Evolutionary conservation across 345 rosid species (phyloP).

Genomic region (Chamaenerion angustifolium): DNA sequence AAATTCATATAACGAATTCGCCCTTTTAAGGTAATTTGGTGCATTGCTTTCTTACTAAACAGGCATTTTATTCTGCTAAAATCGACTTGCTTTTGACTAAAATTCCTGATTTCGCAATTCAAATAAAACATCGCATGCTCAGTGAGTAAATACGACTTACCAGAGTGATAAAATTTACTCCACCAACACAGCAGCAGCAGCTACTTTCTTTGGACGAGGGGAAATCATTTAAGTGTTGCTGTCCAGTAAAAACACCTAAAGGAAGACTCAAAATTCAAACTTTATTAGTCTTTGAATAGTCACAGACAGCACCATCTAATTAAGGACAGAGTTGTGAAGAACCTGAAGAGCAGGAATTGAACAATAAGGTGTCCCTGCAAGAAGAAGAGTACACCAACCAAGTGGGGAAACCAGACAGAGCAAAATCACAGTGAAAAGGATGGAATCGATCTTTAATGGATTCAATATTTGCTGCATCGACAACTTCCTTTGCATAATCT

Average conservation of each 20-base stretch:
- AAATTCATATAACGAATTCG: no score
- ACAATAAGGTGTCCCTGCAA: constrained; percentile 20
- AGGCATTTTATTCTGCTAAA: background rate
- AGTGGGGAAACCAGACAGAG: constrained; percentile 38
- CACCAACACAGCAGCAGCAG: constrained; percentile 61
- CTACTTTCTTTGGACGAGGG: constrained; percentile 17
- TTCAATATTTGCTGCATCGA: constrained; percentile 11
- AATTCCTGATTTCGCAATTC: no score
- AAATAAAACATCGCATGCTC: no score
- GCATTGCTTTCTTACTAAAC: no score
- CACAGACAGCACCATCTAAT: no score
- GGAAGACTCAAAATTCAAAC: constrained; percentile 4
- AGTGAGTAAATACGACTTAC: constrained; percentile 19
- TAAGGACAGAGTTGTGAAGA: background rate
- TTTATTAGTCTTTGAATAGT: background rate
- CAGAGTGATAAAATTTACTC: constrained; percentile 76
- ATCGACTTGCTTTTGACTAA: background rate
- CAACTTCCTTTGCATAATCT: constrained; percentile 42
- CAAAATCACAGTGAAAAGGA: constrained; percentile 58
- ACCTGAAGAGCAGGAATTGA: constrained; percentile 9
- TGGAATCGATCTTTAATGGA: constrained; percentile 22
- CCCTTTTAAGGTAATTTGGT: no score
- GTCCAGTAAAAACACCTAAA: background rate
- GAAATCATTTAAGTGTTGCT: background rate
- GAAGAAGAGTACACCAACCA: constrained; percentile 43